phyloP scores from a whole-genome alignment of 495 filamentous ascomycete species.

The Parathielavia appendiculata region DNA sequence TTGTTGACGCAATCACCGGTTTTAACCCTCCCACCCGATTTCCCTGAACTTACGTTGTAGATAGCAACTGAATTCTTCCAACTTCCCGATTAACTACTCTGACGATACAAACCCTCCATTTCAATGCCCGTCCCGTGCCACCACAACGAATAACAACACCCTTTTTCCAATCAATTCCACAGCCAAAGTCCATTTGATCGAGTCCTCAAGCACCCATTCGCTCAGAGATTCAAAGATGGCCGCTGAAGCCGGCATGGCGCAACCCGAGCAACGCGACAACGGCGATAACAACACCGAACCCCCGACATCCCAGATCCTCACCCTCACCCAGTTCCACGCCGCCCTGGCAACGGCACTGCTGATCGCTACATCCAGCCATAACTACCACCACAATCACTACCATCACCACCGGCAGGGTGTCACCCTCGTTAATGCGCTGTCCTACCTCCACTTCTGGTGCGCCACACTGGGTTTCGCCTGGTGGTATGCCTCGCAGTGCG shows the following conservation, averaged over 20 bases:
- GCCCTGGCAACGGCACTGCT: background rate
- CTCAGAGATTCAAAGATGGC: background rate
- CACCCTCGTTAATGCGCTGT: background rate
- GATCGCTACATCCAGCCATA: background rate
- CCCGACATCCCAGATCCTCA: background rate
- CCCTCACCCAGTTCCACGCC: constrained; percentile 4
- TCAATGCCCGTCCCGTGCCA: too few species aligned
- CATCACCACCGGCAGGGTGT: background rate
- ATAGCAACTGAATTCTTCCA: too few species aligned
- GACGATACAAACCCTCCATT: too few species aligned
- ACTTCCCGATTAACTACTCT: too few species aligned
- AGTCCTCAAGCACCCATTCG: too few species aligned
- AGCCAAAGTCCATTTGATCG: too few species aligned
- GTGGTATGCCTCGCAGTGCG: constrained; percentile 7
- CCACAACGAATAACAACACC: too few species aligned
- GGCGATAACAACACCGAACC: background rate
- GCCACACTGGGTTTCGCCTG: constrained; percentile 9
- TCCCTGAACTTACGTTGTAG: too few species aligned
- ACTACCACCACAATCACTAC: background rate
- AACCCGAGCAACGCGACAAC: background rate
- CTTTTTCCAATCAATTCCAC: too few species aligned
- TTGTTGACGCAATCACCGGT: too few species aligned
- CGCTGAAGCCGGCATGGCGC: background rate
- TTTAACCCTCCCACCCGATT: too few species aligned
- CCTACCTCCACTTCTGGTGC: constrained; percentile 9